These are phyloP conservation scores for Balansia obtecta DNA, from an alignment of 2,329 filamentous ascomycete species.

Conservation along the genomic window DNA sequence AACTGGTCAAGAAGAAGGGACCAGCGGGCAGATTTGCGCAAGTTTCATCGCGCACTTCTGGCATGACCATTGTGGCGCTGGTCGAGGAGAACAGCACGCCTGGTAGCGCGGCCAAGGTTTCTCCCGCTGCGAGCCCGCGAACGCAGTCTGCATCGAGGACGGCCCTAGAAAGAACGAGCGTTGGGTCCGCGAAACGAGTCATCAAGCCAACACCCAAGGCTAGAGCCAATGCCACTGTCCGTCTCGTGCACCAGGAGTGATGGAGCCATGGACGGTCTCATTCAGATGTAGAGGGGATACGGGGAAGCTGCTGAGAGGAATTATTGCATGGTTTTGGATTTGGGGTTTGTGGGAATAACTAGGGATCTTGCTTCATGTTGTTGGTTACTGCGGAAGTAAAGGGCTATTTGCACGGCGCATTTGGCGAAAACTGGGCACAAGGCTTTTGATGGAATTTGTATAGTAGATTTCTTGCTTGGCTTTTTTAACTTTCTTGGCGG, in stretches of 20 bases:
- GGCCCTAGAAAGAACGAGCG: background rate
- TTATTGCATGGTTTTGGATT: background rate
- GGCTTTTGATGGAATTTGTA: background rate
- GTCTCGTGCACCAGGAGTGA: constrained; percentile 2
- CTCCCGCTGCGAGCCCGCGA: background rate
- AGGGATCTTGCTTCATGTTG: background rate
- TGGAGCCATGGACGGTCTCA: background rate
- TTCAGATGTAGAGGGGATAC: too few species aligned
- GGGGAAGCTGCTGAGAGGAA: too few species aligned
- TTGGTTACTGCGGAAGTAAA: background rate
- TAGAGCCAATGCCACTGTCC: constrained; percentile 6
- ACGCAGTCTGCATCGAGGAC: background rate
- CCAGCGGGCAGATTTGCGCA: constrained; percentile 4
- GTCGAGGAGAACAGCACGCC: constrained; percentile 3
- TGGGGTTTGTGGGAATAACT: background rate
- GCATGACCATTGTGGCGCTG: constrained; percentile 10
- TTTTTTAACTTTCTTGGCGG: background rate
- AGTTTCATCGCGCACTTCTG: constrained; percentile 8
- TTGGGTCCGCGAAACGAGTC: constrained; percentile 2
- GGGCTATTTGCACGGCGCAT: background rate
- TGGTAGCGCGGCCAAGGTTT: constrained; percentile 1
- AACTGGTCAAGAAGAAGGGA: constrained; percentile 9
- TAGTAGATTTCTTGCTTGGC: background rate
- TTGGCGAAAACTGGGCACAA: background rate
- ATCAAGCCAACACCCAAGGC: constrained; percentile 8